phyloP scores from a whole-genome alignment of 2,329 filamentous ascomycete genomes.

The Fusarium scirpi region DNA sequence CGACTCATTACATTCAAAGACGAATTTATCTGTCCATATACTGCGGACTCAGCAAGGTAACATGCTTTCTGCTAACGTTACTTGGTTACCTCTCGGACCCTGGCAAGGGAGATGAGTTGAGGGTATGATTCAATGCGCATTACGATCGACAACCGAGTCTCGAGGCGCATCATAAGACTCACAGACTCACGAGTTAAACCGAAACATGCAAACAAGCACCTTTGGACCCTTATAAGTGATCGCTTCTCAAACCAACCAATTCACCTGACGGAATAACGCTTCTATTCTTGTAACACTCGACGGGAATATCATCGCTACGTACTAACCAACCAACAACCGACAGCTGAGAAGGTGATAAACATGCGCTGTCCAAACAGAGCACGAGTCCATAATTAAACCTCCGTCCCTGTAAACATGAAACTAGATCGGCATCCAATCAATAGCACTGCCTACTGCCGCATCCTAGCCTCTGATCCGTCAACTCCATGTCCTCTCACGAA shows the following conservation, averaged over 20 bases:
- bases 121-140: conserved; percentile 22
- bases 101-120: background rate
- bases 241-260: conserved; percentile 11
- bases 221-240: background rate
- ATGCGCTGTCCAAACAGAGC: conserved; percentile 6
- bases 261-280: conserved; percentile 3
- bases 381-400: conserved; percentile 18
- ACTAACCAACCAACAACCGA: conserved; percentile 1
- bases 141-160: conserved; percentile 28
- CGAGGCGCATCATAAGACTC: background rate
- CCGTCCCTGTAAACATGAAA: conserved; percentile 33
- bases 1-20: background rate
- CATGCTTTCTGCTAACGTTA: background rate
- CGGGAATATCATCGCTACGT: conserved; percentile 9
- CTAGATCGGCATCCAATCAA: conserved; percentile 34
- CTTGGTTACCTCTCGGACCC: background rate
- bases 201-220: conserved; percentile 18
- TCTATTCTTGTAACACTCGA: conserved; percentile 26
- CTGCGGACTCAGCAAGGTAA: background rate
- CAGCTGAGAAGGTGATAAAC: background rate
- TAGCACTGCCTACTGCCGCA: conserved; percentile 10
- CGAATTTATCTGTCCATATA: background rate
- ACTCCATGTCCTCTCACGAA: conserved; percentile 27
- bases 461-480: conserved; percentile 24
- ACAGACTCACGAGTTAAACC: background rate